Conservation (phyloP, 768 basidiomycete species). For the Amanita thiersii region DNA sequence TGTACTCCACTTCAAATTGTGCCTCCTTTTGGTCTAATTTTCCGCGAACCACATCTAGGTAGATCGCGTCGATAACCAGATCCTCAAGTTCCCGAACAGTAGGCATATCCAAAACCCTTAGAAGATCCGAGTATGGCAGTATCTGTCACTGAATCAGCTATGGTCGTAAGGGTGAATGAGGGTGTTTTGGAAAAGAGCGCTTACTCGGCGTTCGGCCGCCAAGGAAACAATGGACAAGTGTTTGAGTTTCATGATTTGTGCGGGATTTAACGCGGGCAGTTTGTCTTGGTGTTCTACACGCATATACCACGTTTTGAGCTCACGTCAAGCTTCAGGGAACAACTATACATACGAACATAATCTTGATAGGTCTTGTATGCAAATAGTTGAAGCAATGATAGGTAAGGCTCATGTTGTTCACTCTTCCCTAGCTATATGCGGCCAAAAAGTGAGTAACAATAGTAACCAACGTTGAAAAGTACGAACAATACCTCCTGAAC, state of each 20-base stretch:
- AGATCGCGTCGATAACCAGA: constrained; percentile 95
- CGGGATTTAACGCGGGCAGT: constrained; percentile 59
- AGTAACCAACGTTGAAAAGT: not conserved
- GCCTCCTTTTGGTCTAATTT: constrained; percentile 91
- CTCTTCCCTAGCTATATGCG: constrained; percentile 50
- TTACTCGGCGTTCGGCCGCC: constrained; percentile 67
- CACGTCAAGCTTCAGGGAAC: not conserved
- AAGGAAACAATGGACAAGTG: constrained; percentile 88
- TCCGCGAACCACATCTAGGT: constrained; percentile 81
- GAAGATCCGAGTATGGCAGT: constrained; percentile 71
- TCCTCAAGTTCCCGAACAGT: constrained; percentile 89
- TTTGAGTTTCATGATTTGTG: constrained; percentile 83
- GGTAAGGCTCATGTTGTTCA: constrained; percentile 55
- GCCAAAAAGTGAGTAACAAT: not conserved
- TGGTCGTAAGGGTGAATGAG: not conserved
- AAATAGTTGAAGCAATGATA: constrained; percentile 74
- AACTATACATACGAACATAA: constrained; percentile 54
- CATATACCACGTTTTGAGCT: constrained; percentile 9
- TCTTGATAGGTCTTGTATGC: constrained; percentile 83
- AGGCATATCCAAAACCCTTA: constrained; percentile 63
- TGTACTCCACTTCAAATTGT: constrained; percentile 87
- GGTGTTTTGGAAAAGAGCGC: constrained; percentile 20
- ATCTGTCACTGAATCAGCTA: constrained; percentile 37
- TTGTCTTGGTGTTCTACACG: constrained; percentile 52
- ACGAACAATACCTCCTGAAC: constrained; percentile 63